Evolutionary conservation across 495 filamentous ascomycete genomes (phyloP).

Genomic region (Penicillium longicatenatum): DNA sequence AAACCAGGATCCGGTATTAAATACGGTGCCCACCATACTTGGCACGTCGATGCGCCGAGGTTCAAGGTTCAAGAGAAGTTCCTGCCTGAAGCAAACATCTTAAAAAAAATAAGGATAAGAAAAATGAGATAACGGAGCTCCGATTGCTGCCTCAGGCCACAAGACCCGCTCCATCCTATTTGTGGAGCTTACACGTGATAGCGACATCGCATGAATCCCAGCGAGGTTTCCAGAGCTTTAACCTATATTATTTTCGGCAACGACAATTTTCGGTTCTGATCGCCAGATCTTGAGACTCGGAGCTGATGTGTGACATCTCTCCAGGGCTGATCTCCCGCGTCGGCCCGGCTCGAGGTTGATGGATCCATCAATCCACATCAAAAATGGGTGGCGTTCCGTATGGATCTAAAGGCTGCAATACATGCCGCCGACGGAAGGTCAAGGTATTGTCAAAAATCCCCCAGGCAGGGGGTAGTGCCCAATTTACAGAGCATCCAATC

Average conservation of each 20-base stretch:
- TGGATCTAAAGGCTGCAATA: conserved; percentile 30
- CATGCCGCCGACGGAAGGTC: conserved; percentile 26
- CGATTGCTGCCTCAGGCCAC: not conserved
- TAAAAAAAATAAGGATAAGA: not conserved
- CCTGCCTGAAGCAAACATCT: not conserved
- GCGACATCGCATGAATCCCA: no score
- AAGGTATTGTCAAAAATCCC: conserved; percentile 12
- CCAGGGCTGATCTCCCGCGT: not conserved
- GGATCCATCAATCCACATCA: not conserved
- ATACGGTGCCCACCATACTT: conserved; percentile 14
- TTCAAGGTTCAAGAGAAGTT: not conserved
- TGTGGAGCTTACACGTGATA: not conserved
- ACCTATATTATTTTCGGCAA: not conserved
- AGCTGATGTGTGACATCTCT: not conserved
- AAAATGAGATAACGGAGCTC: conserved; percentile 1
- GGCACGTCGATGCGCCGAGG: not conserved
- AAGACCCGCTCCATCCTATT: not conserved
- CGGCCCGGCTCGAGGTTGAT: not conserved
- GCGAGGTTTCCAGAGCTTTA: no score
- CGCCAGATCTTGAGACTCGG: not conserved
- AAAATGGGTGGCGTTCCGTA: conserved; percentile 29
- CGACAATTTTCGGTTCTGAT: not conserved
- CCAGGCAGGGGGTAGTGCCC: not conserved
- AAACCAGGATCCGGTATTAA: conserved; percentile 4
- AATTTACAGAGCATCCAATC: conserved; percentile 12